Evolutionary conservation across 2,329 filamentous ascomycete species (phyloP), one percentile per base, ranked within the genome.

Genomic region (Aspergillus costaricaensis): DNA sequence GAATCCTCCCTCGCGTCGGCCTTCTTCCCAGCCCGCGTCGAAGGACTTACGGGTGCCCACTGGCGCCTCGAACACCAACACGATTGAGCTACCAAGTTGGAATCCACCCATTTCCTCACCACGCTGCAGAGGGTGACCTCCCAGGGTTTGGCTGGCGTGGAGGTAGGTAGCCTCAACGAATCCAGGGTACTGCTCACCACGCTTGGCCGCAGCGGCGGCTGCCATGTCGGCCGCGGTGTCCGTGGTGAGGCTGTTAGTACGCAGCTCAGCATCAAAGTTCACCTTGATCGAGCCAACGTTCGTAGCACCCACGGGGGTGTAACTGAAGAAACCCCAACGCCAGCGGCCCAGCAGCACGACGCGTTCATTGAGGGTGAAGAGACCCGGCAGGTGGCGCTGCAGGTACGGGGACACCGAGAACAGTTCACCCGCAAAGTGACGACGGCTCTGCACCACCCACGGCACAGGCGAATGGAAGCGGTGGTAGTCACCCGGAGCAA

Each of bases 71-170:
- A 99, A 99, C 0, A 99, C 92, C 55, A 99, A 82, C 41, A 99
- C 95, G 67, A 99, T 88, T 1, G 94, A 96, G 75, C 92, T 96
- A 19, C 95, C 95, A 3, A 99, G 83, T 80, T 96, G 92, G 79
- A 99, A 99, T 0, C 95, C 96, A 57, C 95, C 95, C 92, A 99
- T 98, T 77, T 99, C 95, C 73, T 98, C 94, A 38, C 95, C 95
- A 48, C 91, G 85, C 64, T 88, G 86, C 58, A 99, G 80, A 1
- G 94, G 90, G 74, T 98, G 88, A 2, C 96, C 95, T 19, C 87
- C 86, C 0, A 99, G 82, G 2, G 96, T 85, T 3, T 83, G 79
- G 70, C 91, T 96, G 1, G 94, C 91, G 15, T 83, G 83, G 49
- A 85, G 85, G 72, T 99, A 99, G 2, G 90, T 93, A 7, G 95